These are phyloP conservation scores for Carex cristatella DNA, from an alignment of 176 grass and related monocot genomes.

Conservation along the genomic window DNA sequence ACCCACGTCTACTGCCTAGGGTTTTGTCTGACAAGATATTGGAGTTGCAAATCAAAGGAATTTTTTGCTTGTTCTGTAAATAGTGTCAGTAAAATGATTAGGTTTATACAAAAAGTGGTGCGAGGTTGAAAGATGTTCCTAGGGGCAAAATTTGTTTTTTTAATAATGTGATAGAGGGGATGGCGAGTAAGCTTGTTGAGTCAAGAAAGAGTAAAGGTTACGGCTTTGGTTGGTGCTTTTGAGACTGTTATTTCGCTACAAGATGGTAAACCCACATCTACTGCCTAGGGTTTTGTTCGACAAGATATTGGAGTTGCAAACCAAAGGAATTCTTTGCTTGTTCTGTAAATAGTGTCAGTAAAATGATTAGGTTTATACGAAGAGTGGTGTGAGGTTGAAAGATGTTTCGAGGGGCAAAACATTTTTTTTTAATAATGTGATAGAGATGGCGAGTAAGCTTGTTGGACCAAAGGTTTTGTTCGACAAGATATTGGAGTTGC, in stretches of 20 bases:
- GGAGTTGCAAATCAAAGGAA: background rate
- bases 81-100: slow-evolving; percentile 8
- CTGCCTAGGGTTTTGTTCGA: background rate
- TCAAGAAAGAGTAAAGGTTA: slow-evolving; percentile 96
- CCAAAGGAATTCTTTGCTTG: background rate
- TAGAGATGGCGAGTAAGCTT: too few species aligned
- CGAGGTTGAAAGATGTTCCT: background rate
- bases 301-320: background rate
- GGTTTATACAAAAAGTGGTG: slow-evolving; percentile 4
- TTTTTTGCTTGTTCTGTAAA: slow-evolving; percentile 5
- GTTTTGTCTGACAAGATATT: background rate
- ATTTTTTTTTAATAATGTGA: too few species aligned
- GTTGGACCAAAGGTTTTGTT: too few species aligned
- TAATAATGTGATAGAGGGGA: slow-evolving; percentile 98
- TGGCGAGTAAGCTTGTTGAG: slow-evolving; percentile 79
- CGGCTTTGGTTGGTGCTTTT: slow-evolving; percentile 83
- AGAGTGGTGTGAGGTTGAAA: background rate
- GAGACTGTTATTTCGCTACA: slow-evolving; percentile 96
- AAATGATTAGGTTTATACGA: slow-evolving; percentile 13
- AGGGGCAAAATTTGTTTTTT: slow-evolving; percentile 56
- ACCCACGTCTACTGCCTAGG: slow-evolving; percentile 27
- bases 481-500: background rate
- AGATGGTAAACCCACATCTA: slow-evolving; percentile 52
- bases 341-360: slow-evolving; percentile 11
- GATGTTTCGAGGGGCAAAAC: background rate